These are phyloP conservation scores for Umbelopsis ramanniana DNA, from an alignment of 192 early-diverging fungal genomes.

Conservation along the genomic window DNA sequence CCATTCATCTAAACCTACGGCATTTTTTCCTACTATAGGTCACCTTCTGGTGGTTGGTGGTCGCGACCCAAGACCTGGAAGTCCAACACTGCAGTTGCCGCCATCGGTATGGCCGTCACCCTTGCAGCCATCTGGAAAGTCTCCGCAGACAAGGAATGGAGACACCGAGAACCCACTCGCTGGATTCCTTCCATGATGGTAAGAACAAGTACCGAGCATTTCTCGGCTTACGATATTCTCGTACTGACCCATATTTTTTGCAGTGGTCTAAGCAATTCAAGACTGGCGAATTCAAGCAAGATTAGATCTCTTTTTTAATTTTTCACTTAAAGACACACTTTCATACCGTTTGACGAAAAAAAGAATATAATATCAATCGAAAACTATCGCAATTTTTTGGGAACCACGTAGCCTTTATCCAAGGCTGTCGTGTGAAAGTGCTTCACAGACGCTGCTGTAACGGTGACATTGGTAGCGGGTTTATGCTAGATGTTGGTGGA, in stretches of 20 bases:
- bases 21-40: slow-evolving; percentile 29
- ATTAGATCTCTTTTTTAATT: background rate
- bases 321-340: slow-evolving; percentile 1
- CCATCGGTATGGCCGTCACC: slow-evolving; percentile 41
- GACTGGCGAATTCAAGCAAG: slow-evolving; percentile 23
- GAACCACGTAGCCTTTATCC: background rate
- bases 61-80: slow-evolving; percentile 50
- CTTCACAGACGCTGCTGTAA: too few relatives aligned
- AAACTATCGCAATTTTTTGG: background rate
- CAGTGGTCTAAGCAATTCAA: slow-evolving; percentile 21
- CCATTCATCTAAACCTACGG: too few relatives aligned
- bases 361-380: background rate
- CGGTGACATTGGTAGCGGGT: too few relatives aligned
- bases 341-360: slow-evolving; percentile 20
- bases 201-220: background rate
- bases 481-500: too few relatives aligned
- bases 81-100: slow-evolving; percentile 45
- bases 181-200: slow-evolving; percentile 61
- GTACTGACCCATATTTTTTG: background rate
- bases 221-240: background rate
- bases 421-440: too few relatives aligned
- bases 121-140: slow-evolving; percentile 44
- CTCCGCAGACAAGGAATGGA: slow-evolving; percentile 47
- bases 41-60: slow-evolving; percentile 57
- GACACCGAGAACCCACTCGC: slow-evolving; percentile 46